phyloP scores from a whole-genome alignment of 176 grass and related monocot species.

The Carex scoparia region DNA sequence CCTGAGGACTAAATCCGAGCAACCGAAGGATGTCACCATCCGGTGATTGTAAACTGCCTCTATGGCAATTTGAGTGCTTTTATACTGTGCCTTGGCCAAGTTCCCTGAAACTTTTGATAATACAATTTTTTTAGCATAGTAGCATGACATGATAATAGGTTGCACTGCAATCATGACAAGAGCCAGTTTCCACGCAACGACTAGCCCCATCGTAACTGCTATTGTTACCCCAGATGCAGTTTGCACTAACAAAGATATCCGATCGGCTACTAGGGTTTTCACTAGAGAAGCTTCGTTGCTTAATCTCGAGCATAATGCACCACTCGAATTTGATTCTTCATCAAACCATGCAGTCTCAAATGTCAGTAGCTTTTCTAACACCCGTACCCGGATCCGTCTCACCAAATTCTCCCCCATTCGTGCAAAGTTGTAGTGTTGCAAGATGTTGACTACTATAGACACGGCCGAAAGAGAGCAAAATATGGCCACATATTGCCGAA shows the following conservation, averaged over 20 bases:
- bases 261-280: slow-evolving; percentile 91
- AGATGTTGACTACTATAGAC: slow-evolving; percentile 75
- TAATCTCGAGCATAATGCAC: slow-evolving; percentile 69
- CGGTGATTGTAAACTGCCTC: slow-evolving; percentile 95
- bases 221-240: slow-evolving; percentile 79
- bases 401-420: slow-evolving; percentile 92
- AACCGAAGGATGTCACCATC: slow-evolving; percentile 97
- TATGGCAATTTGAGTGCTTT: slow-evolving; percentile 93
- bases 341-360: slow-evolving; percentile 97
- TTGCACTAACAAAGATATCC: slow-evolving; percentile 88
- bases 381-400: slow-evolving; percentile 71
- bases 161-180: slow-evolving; percentile 99
- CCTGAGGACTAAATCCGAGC: slow-evolving; percentile 64
- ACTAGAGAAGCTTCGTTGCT: slow-evolving; percentile 86
- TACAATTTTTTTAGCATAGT: slow-evolving; percentile 90
- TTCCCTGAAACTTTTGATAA: slow-evolving; percentile 85
- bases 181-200: slow-evolving; percentile 93
- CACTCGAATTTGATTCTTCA: slow-evolving; percentile 86
- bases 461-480: slow-evolving; percentile 77
- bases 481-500: slow-evolving; percentile 65
- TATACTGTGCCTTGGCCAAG: slow-evolving; percentile 79
- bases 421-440: slow-evolving; percentile 91
- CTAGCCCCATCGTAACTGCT: slow-evolving; percentile 79
- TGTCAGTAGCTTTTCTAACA: slow-evolving; percentile 85
- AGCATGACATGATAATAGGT: slow-evolving; percentile 78